phyloP scores from a whole-genome alignment of 345 rosid species.

The Arabis hirsuta region DNA sequence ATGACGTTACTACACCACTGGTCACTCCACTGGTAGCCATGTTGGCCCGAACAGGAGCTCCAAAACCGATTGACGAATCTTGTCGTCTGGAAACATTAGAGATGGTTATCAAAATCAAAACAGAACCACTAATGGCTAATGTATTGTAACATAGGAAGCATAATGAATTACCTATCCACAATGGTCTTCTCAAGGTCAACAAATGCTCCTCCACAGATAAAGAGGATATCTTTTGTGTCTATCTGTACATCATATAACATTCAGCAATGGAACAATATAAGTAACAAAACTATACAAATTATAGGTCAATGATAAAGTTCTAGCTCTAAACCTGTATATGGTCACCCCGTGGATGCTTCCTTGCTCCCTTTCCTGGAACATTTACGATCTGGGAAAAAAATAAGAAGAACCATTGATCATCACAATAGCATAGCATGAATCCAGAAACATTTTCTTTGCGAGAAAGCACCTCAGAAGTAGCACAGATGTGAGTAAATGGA shows the following conservation, averaged over 20 bases:
- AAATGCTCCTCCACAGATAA: slow-evolving; percentile 97
- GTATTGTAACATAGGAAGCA: slow-evolving; percentile 11
- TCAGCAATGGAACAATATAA: slow-evolving; percentile 16
- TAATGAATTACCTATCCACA: slow-evolving; percentile 70
- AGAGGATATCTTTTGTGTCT: slow-evolving; percentile 92
- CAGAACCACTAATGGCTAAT: not conserved
- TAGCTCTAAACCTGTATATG: slow-evolving; percentile 77
- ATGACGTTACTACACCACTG: slow-evolving; percentile 74
- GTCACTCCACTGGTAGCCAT: slow-evolving; percentile 79
- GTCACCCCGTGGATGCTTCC: slow-evolving; percentile 98
- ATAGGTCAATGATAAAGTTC: not conserved
- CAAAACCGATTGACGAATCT: slow-evolving; percentile 96
- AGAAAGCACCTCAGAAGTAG: slow-evolving; percentile 2
- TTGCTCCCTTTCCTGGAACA: slow-evolving; percentile 98
- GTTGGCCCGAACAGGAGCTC: slow-evolving; percentile 97
- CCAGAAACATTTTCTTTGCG: not conserved
- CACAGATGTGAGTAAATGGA: not conserved
- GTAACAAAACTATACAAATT: not conserved
- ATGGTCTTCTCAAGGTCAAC: slow-evolving; percentile 91
- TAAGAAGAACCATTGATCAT: slow-evolving; percentile 32
- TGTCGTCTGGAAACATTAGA: slow-evolving; percentile 64
- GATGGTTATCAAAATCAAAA: slow-evolving; percentile 30
- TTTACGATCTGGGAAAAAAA: slow-evolving; percentile 71
- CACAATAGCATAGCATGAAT: slow-evolving; percentile 7
- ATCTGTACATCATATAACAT: slow-evolving; percentile 56